Conservation (phyloP, 371 early-diverging fungal species). For the Rhizopus arrhizus region DNA sequence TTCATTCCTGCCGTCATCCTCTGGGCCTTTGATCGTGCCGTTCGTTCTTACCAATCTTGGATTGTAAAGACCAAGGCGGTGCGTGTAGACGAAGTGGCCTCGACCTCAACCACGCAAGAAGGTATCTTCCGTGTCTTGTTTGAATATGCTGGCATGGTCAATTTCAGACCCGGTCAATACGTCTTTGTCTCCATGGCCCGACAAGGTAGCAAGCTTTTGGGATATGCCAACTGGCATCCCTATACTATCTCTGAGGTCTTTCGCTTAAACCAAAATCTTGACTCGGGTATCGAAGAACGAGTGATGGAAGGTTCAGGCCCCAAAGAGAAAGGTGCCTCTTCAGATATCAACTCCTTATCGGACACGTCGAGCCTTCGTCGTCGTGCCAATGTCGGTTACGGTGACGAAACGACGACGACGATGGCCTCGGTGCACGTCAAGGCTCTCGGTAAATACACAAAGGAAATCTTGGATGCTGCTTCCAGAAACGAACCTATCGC, state of each 20-base stretch:
- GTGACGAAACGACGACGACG: slow-evolving; percentile 11
- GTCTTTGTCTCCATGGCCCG: slow-evolving; percentile 41
- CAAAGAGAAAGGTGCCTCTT: slow-evolving; percentile 18
- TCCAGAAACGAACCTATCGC: slow-evolving; percentile 16
- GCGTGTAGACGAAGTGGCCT: slow-evolving; percentile 27
- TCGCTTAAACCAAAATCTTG: slow-evolving; percentile 10
- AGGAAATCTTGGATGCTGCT: slow-evolving; percentile 19
- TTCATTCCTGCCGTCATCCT: slow-evolving; percentile 46
- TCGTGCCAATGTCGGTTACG: slow-evolving; percentile 14
- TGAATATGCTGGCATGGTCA: slow-evolving; percentile 26
- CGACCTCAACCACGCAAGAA: slow-evolving; percentile 26
- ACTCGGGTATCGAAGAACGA: slow-evolving; percentile 23
- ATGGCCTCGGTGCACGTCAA: slow-evolving; percentile 48
- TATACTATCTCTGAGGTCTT: slow-evolving; percentile 49
- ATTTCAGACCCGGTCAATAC: slow-evolving; percentile 51
- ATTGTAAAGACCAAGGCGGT: slow-evolving; percentile 20
- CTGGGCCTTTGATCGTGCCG: slow-evolving; percentile 43
- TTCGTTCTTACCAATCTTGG: slow-evolving; percentile 52
- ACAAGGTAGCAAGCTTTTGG: slow-evolving; percentile 23
- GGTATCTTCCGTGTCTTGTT: slow-evolving; percentile 48
- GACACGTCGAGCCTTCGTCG: slow-evolving; percentile 23
- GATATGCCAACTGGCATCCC: slow-evolving; percentile 49
- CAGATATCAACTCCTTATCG: slow-evolving; percentile 17
- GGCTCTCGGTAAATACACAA: slow-evolving; percentile 42
- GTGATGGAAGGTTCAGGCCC: slow-evolving; percentile 1